A percentile compares a stretch with the other conserved stretches of the same genome.
phyloP scores from a whole-genome alignment of 2,329 filamentous ascomycete species.

The Trematosphaeria pertusa region DNA sequence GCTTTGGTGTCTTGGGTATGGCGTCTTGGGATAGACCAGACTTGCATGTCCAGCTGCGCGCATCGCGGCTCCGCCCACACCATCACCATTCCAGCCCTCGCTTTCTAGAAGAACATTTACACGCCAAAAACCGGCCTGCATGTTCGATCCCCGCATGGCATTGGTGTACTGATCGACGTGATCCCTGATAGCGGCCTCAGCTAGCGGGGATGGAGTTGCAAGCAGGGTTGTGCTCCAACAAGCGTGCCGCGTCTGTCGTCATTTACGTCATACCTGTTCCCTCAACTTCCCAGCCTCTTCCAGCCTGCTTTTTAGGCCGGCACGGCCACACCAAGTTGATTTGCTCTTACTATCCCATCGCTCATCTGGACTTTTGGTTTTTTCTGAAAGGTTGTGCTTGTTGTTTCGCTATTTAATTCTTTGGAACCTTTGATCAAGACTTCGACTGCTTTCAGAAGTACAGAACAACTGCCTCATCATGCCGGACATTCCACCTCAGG shows the following conservation, averaged over 20 bases:
- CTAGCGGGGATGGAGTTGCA: slow-evolving; percentile 27
- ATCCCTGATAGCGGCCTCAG: slow-evolving; percentile 29
- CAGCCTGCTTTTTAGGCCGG: slow-evolving; percentile 29
- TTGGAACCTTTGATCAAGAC: not conserved
- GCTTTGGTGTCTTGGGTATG: too few relatives aligned
- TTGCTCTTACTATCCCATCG: slow-evolving; percentile 7
- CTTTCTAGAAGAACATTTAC: too few relatives aligned
- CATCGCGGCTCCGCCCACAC: too few relatives aligned
- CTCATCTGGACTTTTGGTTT: not conserved
- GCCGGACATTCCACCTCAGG: slow-evolving; percentile 24
- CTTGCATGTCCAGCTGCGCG: too few relatives aligned
- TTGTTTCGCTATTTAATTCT: not conserved
- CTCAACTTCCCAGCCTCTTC: slow-evolving; percentile 32
- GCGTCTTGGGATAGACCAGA: too few relatives aligned
- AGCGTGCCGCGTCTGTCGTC: slow-evolving; percentile 31
- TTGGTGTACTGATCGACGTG: slow-evolving; percentile 35
- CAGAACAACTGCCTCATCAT: slow-evolving; percentile 22
- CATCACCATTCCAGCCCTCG: too few relatives aligned
- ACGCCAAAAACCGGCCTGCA: slow-evolving; percentile 21
- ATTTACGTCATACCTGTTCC: slow-evolving; percentile 39
- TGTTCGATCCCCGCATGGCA: slow-evolving; percentile 28
- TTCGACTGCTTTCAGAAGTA: not conserved
- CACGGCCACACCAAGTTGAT: slow-evolving; percentile 30
- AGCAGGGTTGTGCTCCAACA: slow-evolving; percentile 36
- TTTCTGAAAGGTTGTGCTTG: not conserved